Evolutionary conservation across 2,329 filamentous ascomycete genomes (phyloP).

Genomic region (Calonectria multiphialidica): DNA sequence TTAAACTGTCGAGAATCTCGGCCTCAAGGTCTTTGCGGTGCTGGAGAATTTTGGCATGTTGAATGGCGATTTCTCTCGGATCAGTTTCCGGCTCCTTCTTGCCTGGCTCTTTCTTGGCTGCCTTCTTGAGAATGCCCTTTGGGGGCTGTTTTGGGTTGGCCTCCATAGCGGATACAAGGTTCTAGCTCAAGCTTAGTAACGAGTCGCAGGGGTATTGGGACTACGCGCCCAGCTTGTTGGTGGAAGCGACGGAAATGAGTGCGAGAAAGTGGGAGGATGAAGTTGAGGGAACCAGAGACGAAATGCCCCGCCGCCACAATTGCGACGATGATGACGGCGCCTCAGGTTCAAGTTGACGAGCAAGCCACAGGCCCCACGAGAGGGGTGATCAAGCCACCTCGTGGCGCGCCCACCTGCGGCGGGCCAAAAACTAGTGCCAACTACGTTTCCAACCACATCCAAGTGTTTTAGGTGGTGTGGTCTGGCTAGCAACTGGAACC

Average conservation of each 20-base stretch:
- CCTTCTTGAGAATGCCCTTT: constrained; percentile 74
- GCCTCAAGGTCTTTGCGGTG: constrained; percentile 83
- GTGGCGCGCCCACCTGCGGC: constrained; percentile 14
- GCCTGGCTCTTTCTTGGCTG: constrained; percentile 61
- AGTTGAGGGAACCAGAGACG: not conserved
- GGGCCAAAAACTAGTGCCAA: constrained; percentile 9
- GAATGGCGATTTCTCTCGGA: constrained; percentile 75
- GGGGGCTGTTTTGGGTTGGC: constrained; percentile 48
- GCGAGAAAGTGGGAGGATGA: not conserved
- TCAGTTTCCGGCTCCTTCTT: constrained; percentile 47
- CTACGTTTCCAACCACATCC: constrained; percentile 9
- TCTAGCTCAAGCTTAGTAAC: not conserved
- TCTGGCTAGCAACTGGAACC: not conserved
- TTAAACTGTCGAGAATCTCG: constrained; percentile 78
- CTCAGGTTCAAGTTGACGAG: constrained; percentile 8
- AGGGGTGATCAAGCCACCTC: constrained; percentile 14
- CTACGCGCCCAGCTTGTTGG: not conserved
- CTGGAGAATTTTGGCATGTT: constrained; percentile 87
- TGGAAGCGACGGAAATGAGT: constrained; percentile 6
- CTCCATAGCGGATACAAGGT: constrained; percentile 39
- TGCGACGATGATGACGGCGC: constrained; percentile 13
- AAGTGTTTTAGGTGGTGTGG: constrained; percentile 7
- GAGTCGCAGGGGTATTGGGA: not conserved
- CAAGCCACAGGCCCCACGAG: constrained; percentile 16
- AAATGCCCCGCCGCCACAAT: constrained; percentile 25